Base-by-base conservation (phyloP, 2,329 filamentous ascomycete species). In the Talaromyces sp. region DNA sequence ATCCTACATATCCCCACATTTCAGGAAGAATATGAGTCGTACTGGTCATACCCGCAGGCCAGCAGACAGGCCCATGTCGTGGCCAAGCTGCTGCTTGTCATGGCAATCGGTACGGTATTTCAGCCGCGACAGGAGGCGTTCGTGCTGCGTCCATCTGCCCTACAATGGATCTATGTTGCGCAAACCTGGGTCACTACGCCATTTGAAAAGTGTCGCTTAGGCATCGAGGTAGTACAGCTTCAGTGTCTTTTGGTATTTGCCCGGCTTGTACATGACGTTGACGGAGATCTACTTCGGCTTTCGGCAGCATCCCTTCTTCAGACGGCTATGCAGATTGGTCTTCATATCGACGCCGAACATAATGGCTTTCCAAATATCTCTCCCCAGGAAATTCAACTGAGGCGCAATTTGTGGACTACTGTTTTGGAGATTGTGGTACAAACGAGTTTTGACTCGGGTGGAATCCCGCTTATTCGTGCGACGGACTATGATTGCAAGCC, bases 101-200 rank as follows among this genome's bases (percentile, higher is more conserved):
- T 61, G 63, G 33, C 56, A 22, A 54, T 64, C 27, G 56, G 56
- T 17, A 17, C 56, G 13, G 25, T 56, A 2, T 64, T 64, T 61
- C 57, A 62, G n/a, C 54, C 61, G 33, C 45, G 13, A 33, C 27
- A 49, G 49, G 25, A 64, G 19, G 54, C 45, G 17, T 45, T 47
- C 7, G 9, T 39, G 13, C 61, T 58, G 25, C 79, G 84, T 2
- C 27, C 71, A 2, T 76, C 75, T 0, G 84, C 85, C 0, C 73
- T 81, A 2, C 77, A 74, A 33, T 89, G 86, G 86, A 74, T 87
- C 0, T 84, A 85, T 63, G 85, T 87, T 67, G 86, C 82, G 0
- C 83, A 85, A 52, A 80, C 80, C 0, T 89, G 84, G 83, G 61
- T 85, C 0, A 81, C 82, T 0, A 79, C 81, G 5, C 86, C 86